These are phyloP conservation scores for Candida neerlandica DNA, from an alignment of 1,139 yeast genomes.

Conservation along the genomic window DNA sequence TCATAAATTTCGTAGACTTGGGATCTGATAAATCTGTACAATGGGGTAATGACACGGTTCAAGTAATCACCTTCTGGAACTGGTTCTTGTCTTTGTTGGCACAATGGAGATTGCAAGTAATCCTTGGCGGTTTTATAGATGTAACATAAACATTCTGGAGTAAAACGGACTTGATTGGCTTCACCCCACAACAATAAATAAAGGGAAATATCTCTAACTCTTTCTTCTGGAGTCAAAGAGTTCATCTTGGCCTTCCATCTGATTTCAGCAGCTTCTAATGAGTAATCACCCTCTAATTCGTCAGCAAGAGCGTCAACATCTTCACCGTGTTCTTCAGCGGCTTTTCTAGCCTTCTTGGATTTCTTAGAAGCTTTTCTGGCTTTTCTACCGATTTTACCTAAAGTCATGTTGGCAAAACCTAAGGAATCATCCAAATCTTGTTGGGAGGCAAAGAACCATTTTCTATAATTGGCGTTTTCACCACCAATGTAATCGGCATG, in stretches of 20 bases:
- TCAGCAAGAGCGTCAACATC: constrained; percentile 60
- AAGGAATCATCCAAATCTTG: constrained; percentile 43
- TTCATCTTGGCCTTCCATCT: constrained; percentile 57
- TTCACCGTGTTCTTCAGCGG: constrained; percentile 51
- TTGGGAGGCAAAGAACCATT: constrained; percentile 49
- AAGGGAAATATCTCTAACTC: constrained; percentile 87
- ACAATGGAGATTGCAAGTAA: constrained; percentile 82
- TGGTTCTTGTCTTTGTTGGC: constrained; percentile 87
- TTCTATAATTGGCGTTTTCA: constrained; percentile 45
- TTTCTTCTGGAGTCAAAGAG: constrained; percentile 58
- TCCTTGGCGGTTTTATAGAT: constrained; percentile 92
- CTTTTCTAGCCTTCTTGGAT: constrained; percentile 65
- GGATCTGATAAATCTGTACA: constrained; percentile 61
- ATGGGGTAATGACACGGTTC: constrained; percentile 74
- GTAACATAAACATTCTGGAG: constrained; percentile 91
- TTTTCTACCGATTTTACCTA: constrained; percentile 66
- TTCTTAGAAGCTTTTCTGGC: constrained; percentile 57
- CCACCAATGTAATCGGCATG: constrained; percentile 89
- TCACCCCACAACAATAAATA: constrained; percentile 97
- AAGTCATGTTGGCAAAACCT: constrained; percentile 61
- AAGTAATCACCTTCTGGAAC: constrained; percentile 96
- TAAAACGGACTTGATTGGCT: constrained; percentile 94
- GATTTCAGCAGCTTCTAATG: constrained; percentile 53
- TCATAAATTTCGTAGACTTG: constrained; percentile 50
- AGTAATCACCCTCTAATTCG: constrained; percentile 86